Evolutionary conservation across 176 grass and related monocot genomes (phyloP).

Genomic region (Juncus inflexus): DNA sequence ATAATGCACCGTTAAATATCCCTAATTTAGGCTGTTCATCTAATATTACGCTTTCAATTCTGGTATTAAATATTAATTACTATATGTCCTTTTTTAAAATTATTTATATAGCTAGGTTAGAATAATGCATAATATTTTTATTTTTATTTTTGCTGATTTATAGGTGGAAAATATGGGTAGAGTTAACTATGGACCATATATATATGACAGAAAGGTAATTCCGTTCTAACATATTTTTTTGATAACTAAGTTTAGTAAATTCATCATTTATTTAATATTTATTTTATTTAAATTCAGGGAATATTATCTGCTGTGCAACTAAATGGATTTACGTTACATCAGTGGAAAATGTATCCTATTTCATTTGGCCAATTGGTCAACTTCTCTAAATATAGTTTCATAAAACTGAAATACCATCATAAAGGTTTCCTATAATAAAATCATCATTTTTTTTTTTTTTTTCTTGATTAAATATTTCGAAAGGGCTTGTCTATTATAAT

Average conservation of each 20-base stretch:
- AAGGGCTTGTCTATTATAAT: too few relatives aligned
- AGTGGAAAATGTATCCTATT: constrained; percentile 75
- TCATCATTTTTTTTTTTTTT: constrained; percentile 5
- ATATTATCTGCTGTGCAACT: constrained; percentile 78
- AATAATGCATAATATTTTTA: neutral
- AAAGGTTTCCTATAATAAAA: constrained; percentile 30
- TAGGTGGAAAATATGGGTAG: constrained; percentile 79
- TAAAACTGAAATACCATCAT: constrained; percentile 24
- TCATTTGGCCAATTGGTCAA: constrained; percentile 40
- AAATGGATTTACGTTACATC: constrained; percentile 44
- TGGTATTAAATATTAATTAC: constrained; percentile 45
- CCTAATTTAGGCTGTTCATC: constrained; percentile 63
- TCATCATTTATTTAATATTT: neutral
- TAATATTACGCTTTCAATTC: constrained; percentile 60
- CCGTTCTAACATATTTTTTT: constrained; percentile 8
- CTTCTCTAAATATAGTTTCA: constrained; percentile 44
- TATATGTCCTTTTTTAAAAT: constrained; percentile 5
- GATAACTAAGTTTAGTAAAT: neutral
- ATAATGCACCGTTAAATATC: constrained; percentile 47
- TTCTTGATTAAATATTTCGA: constrained; percentile 1
- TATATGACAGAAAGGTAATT: constrained; percentile 78
- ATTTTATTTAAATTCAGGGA: constrained; percentile 44
- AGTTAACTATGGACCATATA: constrained; percentile 71
- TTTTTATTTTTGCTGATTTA: constrained; percentile 27
- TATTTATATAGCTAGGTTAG: neutral